Conservation (phyloP, 202 grass and related monocot species). For the Carex arenaria region DNA sequence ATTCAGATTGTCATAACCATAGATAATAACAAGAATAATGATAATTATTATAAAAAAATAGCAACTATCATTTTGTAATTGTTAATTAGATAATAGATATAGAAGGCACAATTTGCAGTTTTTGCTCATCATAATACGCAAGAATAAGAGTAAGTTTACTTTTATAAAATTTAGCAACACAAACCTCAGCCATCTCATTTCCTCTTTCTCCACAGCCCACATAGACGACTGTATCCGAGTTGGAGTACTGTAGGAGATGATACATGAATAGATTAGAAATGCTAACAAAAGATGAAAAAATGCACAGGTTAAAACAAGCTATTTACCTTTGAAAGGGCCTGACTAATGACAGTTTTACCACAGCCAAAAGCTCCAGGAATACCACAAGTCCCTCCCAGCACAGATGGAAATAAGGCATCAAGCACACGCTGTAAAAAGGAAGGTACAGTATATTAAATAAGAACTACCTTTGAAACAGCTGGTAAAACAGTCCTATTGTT, state of each 20-base stretch:
- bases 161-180: slow-evolving; percentile 3
- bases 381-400: slow-evolving; percentile 88
- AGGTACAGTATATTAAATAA: neutral
- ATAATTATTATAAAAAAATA: neutral
- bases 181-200: slow-evolving; percentile 90
- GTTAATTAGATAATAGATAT: neutral
- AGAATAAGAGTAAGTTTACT: neutral
- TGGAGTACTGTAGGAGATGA: slow-evolving; percentile 62
- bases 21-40: neutral
- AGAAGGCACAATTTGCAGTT: neutral
- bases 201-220: slow-evolving; percentile 93
- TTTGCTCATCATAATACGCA: neutral
- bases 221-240: slow-evolving; percentile 77
- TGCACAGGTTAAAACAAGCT: slow-evolving; percentile 14
- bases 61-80: neutral
- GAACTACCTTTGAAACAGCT: neutral
- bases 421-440: slow-evolving; percentile 59
- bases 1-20: neutral
- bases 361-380: slow-evolving; percentile 96
- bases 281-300: slow-evolving; percentile 18
- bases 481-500: neutral
- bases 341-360: slow-evolving; percentile 92
- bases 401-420: slow-evolving; percentile 86
- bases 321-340: slow-evolving; percentile 86
- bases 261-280: slow-evolving; percentile 21